Evolutionary conservation across 805 yeast genomes (phyloP), one percentile per base, ranked within the genome.

Genomic region (Hanseniaspora taiwanica): DNA sequence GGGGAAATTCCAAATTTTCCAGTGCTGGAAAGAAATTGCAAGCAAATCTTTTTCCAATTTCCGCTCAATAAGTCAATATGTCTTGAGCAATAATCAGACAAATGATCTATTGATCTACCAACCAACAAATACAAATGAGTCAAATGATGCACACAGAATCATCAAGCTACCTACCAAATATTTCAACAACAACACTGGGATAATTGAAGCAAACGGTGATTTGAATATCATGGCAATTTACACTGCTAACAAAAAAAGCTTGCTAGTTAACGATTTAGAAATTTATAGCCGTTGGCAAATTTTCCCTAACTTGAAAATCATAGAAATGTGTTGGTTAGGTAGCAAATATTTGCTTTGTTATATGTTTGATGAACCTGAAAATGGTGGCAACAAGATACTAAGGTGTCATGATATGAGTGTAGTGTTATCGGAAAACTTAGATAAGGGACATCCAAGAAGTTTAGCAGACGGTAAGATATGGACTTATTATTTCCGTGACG

Each of bases 281-380:
- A 34, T 37, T 7, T 40, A 36, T n/a, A 40, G 37, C 29, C 38
- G 40, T 2, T 59, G 64, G 64, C 43, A 43, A 31, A 48, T 46
- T 21, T 58, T 55, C 44, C 37, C 40, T 6, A 54, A 55, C 16
- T 31, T 52, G 29, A 40, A 42, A 1, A 46, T 58, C 4, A 19
- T 54, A 4, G 55, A 54, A 36, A 45, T 55, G 50, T 47, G 51
- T n/a, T 59, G 64, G 64, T 21, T 59, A 18, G 59, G 56, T 4
- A 45, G 40, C 20, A 51, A 55, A 5, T 58, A 56, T 44, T 37
- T 59, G 36, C 35, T 59, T 1, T 50, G 58, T 32, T 52, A 51
- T 24, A 42, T 48, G 16, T 45, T 42, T 35, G 48, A 46, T 19
- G 54, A 53, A 5, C 38, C 32, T 24, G 38, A 41, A 14, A 19